Percentiles rank a stretch among this genome's conserved stretches.
Conservation (phyloP, 352 stramenopile genomes). For the Phytopythium delawarense region DNA sequence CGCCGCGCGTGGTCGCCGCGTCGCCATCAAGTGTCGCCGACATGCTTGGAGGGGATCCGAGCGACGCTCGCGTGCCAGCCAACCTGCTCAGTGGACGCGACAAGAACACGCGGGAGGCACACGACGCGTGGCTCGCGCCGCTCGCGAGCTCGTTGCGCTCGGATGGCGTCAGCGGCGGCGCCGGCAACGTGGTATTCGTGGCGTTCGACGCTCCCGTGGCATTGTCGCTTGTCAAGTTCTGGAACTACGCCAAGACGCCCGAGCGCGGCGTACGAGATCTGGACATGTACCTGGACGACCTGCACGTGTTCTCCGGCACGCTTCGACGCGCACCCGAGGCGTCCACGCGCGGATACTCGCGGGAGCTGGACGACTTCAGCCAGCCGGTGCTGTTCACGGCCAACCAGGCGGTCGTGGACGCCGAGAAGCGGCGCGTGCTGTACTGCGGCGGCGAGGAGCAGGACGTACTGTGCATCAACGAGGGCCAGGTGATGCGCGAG, state of each 20-base stretch:
- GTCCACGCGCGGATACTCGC: slow-evolving; percentile 14
- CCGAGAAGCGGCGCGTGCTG: slow-evolving; percentile 53
- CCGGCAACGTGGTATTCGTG: slow-evolving; percentile 72
- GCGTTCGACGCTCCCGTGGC: slow-evolving; percentile 67
- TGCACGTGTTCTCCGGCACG: slow-evolving; percentile 71
- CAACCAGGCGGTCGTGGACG: slow-evolving; percentile 58
- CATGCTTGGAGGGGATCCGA: slow-evolving; percentile 16
- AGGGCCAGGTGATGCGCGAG: slow-evolving; percentile 83
- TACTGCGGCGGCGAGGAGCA: slow-evolving; percentile 82
- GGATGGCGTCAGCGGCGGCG: background rate
- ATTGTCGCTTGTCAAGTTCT: slow-evolving; percentile 85
- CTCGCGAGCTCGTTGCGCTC: slow-evolving; percentile 64
- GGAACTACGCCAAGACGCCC: slow-evolving; percentile 87
- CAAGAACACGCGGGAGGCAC: slow-evolving; percentile 76
- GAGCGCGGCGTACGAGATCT: slow-evolving; percentile 80
- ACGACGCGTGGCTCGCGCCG: slow-evolving; percentile 68
- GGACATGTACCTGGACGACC: slow-evolving; percentile 84
- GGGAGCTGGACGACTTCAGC: slow-evolving; percentile 60
- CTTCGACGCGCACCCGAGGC: slow-evolving; percentile 41
- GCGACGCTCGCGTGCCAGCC: slow-evolving; percentile 43
- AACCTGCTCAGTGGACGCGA: slow-evolving; percentile 65
- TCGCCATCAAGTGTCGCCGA: slow-evolving; percentile 58
- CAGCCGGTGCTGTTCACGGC: slow-evolving; percentile 81
- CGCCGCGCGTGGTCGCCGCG: slow-evolving; percentile 38
- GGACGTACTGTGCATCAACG: slow-evolving; percentile 88